phyloP scores from a whole-genome alignment of 176 grass and related monocot species.

The Rhynchospora tenuis region DNA sequence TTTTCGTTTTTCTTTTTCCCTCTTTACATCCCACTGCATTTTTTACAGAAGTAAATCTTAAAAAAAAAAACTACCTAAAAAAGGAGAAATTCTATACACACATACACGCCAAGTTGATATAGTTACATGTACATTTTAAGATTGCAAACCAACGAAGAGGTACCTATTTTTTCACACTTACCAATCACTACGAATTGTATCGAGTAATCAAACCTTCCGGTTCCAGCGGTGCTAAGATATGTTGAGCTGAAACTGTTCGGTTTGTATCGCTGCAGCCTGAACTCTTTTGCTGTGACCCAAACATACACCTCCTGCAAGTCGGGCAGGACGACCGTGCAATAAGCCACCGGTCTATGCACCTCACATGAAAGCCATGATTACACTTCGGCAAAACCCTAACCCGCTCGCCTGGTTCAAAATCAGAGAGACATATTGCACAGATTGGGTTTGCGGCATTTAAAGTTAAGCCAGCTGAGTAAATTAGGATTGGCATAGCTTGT shows the following conservation, averaged over 20 bases:
- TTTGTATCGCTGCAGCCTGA: constrained; percentile 38
- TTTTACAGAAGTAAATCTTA: background rate
- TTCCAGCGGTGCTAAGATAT: constrained; percentile 44
- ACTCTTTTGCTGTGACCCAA: constrained; percentile 35
- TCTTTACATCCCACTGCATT: background rate
- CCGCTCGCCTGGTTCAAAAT: constrained; percentile 65
- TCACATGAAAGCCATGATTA: constrained; percentile 82
- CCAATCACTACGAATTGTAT: constrained; percentile 41
- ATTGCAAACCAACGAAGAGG: constrained; percentile 4
- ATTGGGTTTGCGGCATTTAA: constrained; percentile 43
- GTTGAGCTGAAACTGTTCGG: constrained; percentile 3
- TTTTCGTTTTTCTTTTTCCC: background rate
- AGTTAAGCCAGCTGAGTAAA: constrained; percentile 43
- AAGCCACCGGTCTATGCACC: constrained; percentile 90
- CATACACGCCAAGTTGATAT: background rate
- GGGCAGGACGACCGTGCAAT: constrained; percentile 65
- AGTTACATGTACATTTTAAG: constrained; percentile 12
- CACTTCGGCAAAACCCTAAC: constrained; percentile 73
- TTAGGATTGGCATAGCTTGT: constrained; percentile 54
- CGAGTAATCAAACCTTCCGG: constrained; percentile 60
- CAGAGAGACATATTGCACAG: constrained; percentile 71
- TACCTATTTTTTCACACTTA: constrained; percentile 4
- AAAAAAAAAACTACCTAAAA: background rate
- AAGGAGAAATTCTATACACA: background rate
- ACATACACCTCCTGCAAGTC: constrained; percentile 58